Evolutionary conservation across 2,329 filamentous ascomycete genomes (phyloP), one percentile per base, ranked within the genome.

Genomic region (Ophiocordyceps camponoti-saundersi): DNA sequence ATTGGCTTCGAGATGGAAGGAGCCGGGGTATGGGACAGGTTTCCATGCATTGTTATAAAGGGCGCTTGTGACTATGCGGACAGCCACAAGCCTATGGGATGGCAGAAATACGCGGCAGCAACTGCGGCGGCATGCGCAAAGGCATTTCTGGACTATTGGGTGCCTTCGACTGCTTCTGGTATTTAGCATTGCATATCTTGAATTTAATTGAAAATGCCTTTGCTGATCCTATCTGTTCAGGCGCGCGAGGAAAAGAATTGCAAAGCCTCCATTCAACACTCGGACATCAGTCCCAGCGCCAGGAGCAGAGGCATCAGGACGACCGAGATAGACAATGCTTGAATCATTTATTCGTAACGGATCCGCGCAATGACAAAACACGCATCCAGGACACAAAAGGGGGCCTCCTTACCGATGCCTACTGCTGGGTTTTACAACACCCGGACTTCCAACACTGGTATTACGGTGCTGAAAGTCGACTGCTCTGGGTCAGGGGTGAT

Each of bases 61-160:
- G 61, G 62, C 6, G 60, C 63, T 0, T 63, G 59, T 41, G 60
- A 67, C 53, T 68, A 67, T 48, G 59, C 62, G 0, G 65, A 68
- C 63, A 36, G 32, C 32, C 32, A 36, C 16, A 36, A 36, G 32
- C 12, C 32, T n/a, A 15, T 13, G 32, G 12, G 12, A 11, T 36
- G 32, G 32, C 32, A 36, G 32, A 36, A 13, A 13, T 36, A 36
- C 32, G 32, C 32, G 2, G 59, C 65, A 2, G 59, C 57, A 0
- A 59, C 56, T 1, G 63, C 64, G 4, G 63, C 64, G 16, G 32
- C 32, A 36, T 36, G 32, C 32, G 32, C 32, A 13, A 36, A 36
- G 32, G 32, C 32, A 36, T 36, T 36, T 11, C 16, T 36, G 32
- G 32, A 36, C 32, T 36, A 15, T 36, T 36, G 32, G 32, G 32